phyloP scores from a whole-genome alignment of 306 rosid species.

The Acacia confusa region DNA sequence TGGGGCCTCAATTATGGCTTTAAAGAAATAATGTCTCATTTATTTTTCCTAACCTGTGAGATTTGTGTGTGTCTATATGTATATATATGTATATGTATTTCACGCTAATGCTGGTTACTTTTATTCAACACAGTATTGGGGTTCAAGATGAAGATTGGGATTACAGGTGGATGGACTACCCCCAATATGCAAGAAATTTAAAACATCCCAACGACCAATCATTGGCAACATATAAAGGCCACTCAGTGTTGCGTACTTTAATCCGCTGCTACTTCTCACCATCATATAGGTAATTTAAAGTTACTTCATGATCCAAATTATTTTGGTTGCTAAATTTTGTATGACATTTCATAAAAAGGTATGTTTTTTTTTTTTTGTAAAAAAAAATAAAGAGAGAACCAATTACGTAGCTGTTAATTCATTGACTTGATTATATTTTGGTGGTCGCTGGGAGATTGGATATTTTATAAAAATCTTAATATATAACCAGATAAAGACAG shows the following conservation, averaged over 20 bases:
- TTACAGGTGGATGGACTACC: slow-evolving; percentile 18
- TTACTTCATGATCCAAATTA: neutral
- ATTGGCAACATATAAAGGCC: slow-evolving; percentile 9
- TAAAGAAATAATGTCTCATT: neutral
- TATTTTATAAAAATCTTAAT: too few species aligned
- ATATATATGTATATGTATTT: neutral
- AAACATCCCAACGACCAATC: slow-evolving; percentile 20
- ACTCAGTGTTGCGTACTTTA: slow-evolving; percentile 15
- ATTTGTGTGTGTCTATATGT: neutral
- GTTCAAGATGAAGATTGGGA: slow-evolving; percentile 9
- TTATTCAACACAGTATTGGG: neutral
- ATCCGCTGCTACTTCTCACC: slow-evolving; percentile 20
- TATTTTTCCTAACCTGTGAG: neutral
- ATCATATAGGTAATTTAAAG: slow-evolving; percentile 5
- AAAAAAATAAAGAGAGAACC: neutral
- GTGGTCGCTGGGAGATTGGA: too few species aligned
- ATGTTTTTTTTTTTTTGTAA: neutral
- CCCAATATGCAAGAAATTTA: neutral
- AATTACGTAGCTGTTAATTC: too few species aligned
- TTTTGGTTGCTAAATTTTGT: neutral
- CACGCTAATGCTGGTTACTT: neutral
- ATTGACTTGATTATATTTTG: too few species aligned
- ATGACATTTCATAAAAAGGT: neutral
- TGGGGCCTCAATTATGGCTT: neutral
- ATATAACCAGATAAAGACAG: too few species aligned